Evolutionary conservation across 768 basidiomycete species (phyloP).

Genomic region (Suillus hirtellus): DNA sequence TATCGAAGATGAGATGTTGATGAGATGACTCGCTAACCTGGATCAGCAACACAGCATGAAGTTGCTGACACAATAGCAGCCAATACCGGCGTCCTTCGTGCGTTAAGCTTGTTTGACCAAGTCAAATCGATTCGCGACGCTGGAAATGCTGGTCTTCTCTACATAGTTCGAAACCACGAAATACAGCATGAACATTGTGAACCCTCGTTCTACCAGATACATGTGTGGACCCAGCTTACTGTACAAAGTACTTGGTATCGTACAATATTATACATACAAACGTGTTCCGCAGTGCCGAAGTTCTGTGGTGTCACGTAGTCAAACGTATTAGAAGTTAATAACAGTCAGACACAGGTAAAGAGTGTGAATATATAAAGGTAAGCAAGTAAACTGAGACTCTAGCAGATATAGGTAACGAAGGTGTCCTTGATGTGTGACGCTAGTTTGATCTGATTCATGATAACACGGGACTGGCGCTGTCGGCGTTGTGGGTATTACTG

Average conservation of each 20-base stretch:
- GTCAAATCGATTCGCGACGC: too few relatives aligned
- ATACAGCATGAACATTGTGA: too few relatives aligned
- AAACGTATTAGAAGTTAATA: background rate
- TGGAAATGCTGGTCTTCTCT: too few relatives aligned
- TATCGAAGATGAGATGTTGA: background rate
- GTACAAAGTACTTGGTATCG: background rate
- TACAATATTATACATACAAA: background rate
- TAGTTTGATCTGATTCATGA: constrained; percentile 9
- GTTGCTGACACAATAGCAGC: too few relatives aligned
- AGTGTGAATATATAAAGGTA: background rate
- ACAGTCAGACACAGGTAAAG: constrained; percentile 1
- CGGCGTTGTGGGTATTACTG: constrained; percentile 9
- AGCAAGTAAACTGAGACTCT: background rate
- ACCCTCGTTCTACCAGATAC: background rate
- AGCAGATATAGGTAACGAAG: background rate
- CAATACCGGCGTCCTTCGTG: too few relatives aligned
- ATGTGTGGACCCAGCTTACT: background rate
- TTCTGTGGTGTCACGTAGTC: background rate
- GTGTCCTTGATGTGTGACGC: background rate
- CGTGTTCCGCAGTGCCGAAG: background rate
- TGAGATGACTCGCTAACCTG: background rate
- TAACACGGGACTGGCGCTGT: constrained; percentile 13
- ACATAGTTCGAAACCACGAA: too few relatives aligned
- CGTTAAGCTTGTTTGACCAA: too few relatives aligned
- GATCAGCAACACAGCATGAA: too few relatives aligned